Evolutionary conservation across 208 protist species (phyloP).

Genomic region (Phytomonas sp.): DNA sequence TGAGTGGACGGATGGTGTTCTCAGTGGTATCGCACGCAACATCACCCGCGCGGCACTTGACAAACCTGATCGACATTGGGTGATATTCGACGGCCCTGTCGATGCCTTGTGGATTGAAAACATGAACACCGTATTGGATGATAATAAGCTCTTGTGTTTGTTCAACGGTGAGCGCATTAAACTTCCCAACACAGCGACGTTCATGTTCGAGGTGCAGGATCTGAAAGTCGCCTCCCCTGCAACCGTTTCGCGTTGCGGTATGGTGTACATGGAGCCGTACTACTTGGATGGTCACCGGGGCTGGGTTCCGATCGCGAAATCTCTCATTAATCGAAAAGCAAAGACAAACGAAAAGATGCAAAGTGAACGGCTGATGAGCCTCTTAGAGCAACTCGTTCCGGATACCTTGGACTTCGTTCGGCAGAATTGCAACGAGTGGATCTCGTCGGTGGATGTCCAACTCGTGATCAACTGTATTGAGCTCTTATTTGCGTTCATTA

Average conservation of each 20-base stretch:
- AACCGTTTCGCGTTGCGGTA: slow-evolving; percentile 98
- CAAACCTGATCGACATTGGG: slow-evolving; percentile 87
- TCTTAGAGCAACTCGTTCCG: slow-evolving; percentile 67
- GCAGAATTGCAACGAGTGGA: slow-evolving; percentile 82
- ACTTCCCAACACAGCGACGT: slow-evolving; percentile 85
- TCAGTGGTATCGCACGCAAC: slow-evolving; percentile 90
- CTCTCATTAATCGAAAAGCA: slow-evolving; percentile 47
- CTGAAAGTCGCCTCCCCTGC: slow-evolving; percentile 96
- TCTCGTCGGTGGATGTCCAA: slow-evolving; percentile 84
- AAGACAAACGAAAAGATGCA: slow-evolving; percentile 30
- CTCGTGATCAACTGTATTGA: slow-evolving; percentile 87
- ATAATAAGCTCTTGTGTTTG: slow-evolving; percentile 98
- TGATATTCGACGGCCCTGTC: slow-evolving; percentile 98
- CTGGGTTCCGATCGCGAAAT: slow-evolving; percentile 77
- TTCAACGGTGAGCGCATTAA: slow-evolving; percentile 96
- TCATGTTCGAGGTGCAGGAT: slow-evolving; percentile 98
- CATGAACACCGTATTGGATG: slow-evolving; percentile 98
- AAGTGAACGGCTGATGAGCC: slow-evolving; percentile 58
- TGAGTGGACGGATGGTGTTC: slow-evolving; percentile 96
- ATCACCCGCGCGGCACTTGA: slow-evolving; percentile 70
- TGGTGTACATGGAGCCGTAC: slow-evolving; percentile 96
- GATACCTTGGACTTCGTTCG: slow-evolving; percentile 85
- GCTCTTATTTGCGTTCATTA: slow-evolving; percentile 78
- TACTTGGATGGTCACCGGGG: slow-evolving; percentile 86
- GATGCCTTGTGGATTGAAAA: slow-evolving; percentile 99